Evolutionary conservation across 371 early-diverging fungal species (phyloP), one percentile per base, ranked within the genome.

Genomic region (Blakeslea trispora): DNA sequence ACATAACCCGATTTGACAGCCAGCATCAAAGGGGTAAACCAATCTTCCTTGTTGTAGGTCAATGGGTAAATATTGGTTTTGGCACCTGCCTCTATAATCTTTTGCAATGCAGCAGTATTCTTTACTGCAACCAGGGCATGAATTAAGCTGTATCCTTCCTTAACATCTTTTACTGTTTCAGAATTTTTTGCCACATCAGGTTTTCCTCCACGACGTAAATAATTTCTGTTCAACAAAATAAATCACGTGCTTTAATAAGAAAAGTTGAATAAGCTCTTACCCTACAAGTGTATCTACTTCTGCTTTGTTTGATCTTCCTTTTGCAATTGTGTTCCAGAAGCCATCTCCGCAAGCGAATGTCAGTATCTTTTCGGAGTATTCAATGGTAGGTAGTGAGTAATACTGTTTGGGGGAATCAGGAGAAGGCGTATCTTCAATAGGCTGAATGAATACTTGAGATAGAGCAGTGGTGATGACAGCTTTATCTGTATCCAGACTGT

Each of bases 131-230:
- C 52, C 13, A 75, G 31, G 3, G 75, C 75, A 57, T 78, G 79
- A 14, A 78, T 47, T 22, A 78, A 59, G 28, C 75, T 60, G 46
- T 75, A 72, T 13, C 79, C 79, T 54, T 72, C 75, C 57, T 68
- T 72, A 13, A 78, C 73, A 10, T 48, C 45, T 45, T 67, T 67
- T 41, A 69, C 46, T 18, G 68, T 63, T 2, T 64, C 51, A 24
- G 71, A 71, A 40, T 58, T 64, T 24, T 78, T 74, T 32, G 79
- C 75, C 5, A 78, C 73, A 51, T 78, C 75, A 6, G 75, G 73
- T 32, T 66, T 65, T 5, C 79, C 79, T 17, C 75, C 79, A 17
- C 79, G 73, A 3, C 64, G 64, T 18, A 78, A 46, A 44, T 72
- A 78, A n/a, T 69, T 71, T 14, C 75, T 77, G 58, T 32, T 23